These are phyloP conservation scores for Coniochaeta sp. DNA, from an alignment of 2,329 filamentous ascomycete genomes.

Conservation along the genomic window DNA sequence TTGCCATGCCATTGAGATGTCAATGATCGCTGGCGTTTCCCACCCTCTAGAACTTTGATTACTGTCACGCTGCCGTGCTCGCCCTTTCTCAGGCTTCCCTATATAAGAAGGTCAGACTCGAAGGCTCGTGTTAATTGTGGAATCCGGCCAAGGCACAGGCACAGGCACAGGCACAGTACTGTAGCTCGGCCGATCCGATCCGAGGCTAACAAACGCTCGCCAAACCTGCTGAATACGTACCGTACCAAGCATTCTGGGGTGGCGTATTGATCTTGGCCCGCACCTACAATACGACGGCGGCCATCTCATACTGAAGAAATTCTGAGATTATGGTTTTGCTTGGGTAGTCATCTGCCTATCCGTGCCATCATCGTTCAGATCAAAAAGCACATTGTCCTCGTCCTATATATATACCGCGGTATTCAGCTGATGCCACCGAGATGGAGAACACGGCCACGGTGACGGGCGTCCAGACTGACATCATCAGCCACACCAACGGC, in stretches of 20 bases:
- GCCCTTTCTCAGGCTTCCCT: not conserved
- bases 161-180: no score
- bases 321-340: not conserved
- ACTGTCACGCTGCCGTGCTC: not conserved
- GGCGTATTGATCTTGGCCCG: not conserved
- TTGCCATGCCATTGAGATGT: no score
- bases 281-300: not conserved
- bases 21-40: not conserved
- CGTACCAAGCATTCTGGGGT: not conserved
- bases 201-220: not conserved
- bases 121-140: not conserved
- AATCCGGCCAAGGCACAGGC: not conserved
- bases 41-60: not conserved
- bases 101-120: not conserved
- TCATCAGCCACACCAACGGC: conserved; percentile 1
- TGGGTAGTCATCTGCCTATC: not conserved
- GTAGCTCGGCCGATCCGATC: not conserved
- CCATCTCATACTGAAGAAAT: not conserved
- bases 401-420: conserved; percentile 12
- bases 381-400: conserved; percentile 9
- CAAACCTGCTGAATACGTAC: not conserved
- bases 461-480: conserved; percentile 22
- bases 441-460: conserved; percentile 23
- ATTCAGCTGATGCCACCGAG: not conserved
- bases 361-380: not conserved